Evolutionary conservation across 805 yeast genomes (phyloP).

Genomic region (Ogataea saltuana): DNA sequence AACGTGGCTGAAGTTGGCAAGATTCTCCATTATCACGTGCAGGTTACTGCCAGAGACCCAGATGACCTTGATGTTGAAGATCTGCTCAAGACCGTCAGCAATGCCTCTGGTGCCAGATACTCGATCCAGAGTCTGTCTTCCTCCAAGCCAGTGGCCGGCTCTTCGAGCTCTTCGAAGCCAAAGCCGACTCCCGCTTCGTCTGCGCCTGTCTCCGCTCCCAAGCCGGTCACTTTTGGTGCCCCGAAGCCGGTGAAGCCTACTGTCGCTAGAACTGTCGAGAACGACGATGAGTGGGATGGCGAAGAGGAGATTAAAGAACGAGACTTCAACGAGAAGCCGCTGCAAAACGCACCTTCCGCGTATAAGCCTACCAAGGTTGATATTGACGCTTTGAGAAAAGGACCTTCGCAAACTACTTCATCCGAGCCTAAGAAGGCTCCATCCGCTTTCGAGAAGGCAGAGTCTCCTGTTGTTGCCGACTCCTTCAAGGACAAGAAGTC

Average conservation of each 20-base stretch:
- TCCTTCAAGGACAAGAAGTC: slow-evolving; percentile 43
- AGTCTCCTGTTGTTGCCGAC: slow-evolving; percentile 45
- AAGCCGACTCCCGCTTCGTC: slow-evolving; percentile 38
- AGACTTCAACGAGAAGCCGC: slow-evolving; percentile 51
- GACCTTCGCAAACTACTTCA: slow-evolving; percentile 46
- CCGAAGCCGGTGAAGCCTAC: slow-evolving; percentile 29
- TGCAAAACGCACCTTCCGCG: slow-evolving; percentile 58
- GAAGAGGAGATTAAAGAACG: slow-evolving; percentile 58
- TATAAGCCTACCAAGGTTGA: slow-evolving; percentile 67
- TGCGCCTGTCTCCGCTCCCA: slow-evolving; percentile 27
- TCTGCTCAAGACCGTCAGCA: slow-evolving; percentile 71
- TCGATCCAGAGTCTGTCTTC: slow-evolving; percentile 50
- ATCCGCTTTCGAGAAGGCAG: slow-evolving; percentile 39
- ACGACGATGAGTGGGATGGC: slow-evolving; percentile 69
- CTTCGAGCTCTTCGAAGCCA: slow-evolving; percentile 32
- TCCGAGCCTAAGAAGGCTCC: slow-evolving; percentile 26
- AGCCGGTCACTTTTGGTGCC: slow-evolving; percentile 5
- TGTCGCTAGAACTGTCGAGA: slow-evolving; percentile 5
- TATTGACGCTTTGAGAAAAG: slow-evolving; percentile 53
- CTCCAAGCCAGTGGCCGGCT: too few relatives aligned
- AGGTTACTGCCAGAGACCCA: slow-evolving; percentile 91
- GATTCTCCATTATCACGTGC: slow-evolving; percentile 87
- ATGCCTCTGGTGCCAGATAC: slow-evolving; percentile 96
- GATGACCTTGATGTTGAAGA: slow-evolving; percentile 86
- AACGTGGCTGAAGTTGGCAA: slow-evolving; percentile 76